Evolutionary conservation across 2,329 filamentous ascomycete genomes (phyloP).

Genomic region (Hymenoscyphus infarciens): DNA sequence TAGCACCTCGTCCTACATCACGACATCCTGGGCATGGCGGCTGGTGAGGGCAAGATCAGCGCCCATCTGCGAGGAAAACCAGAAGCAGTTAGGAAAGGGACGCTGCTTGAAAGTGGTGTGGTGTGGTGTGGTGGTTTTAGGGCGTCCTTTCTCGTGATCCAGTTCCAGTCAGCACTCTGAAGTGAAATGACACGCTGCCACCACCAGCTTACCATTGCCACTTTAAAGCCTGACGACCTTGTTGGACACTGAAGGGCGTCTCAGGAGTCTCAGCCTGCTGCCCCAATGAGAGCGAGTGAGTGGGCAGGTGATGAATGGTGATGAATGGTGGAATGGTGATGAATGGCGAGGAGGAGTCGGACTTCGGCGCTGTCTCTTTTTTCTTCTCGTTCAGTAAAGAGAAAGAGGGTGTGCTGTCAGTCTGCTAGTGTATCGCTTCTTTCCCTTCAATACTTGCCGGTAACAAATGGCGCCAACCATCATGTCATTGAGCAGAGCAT

Average conservation of each 20-base stretch:
- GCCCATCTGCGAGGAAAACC: not conserved
- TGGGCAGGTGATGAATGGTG: too few relatives aligned
- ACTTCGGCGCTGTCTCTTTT: too few relatives aligned
- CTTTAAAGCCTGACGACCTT: not conserved
- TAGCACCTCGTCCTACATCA: not conserved
- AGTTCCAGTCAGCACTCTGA: not conserved
- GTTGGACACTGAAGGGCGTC: not conserved
- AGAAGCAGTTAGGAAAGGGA: not conserved
- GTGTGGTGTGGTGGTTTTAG: not conserved
- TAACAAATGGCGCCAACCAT: too few relatives aligned
- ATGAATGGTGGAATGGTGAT: too few relatives aligned
- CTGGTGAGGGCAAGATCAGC: constrained; percentile 2
- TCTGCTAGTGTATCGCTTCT: too few relatives aligned
- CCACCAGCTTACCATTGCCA: not conserved
- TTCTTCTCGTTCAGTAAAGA: too few relatives aligned
- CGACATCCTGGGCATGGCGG: not conserved
- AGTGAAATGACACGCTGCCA: not conserved
- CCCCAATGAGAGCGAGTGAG: not conserved
- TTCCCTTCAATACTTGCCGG: too few relatives aligned
- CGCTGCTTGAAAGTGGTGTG: not conserved
- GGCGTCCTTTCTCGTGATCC: not conserved
- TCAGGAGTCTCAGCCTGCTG: too few relatives aligned
- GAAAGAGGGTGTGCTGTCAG: too few relatives aligned
- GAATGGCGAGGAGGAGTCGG: not conserved
- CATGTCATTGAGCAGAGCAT: too few relatives aligned